These are phyloP conservation scores for Xylaria sp. DNA, from an alignment of 2,329 filamentous ascomycete genomes.

Conservation along the genomic window DNA sequence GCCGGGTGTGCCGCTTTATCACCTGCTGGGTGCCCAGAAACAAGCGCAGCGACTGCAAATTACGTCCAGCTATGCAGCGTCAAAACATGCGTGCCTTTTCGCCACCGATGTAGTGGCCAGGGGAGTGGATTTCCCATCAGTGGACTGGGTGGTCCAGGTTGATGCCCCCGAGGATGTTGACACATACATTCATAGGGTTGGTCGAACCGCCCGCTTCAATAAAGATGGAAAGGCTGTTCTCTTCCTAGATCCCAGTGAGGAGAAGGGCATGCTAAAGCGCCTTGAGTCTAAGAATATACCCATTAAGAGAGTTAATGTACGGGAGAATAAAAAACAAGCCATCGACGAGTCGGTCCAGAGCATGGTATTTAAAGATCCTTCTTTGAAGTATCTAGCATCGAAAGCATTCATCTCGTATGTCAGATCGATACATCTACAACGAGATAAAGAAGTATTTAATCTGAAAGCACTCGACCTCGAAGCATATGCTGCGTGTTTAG, in stretches of 20 bases:
- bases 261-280: constrained; percentile 85
- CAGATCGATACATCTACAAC: constrained; percentile 83
- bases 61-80: constrained; percentile 78
- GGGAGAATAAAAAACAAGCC: constrained; percentile 85
- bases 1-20: constrained; percentile 89
- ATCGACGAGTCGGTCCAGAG: constrained; percentile 87
- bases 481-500: constrained; percentile 82
- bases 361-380: constrained; percentile 93
- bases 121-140: constrained; percentile 92
- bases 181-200: constrained; percentile 81
- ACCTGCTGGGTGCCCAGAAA: constrained; percentile 77
- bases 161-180: constrained; percentile 96
- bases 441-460: constrained; percentile 86
- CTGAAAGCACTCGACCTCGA: constrained; percentile 83
- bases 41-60: constrained; percentile 88
- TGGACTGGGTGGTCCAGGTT: constrained; percentile 99
- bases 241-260: constrained; percentile 91
- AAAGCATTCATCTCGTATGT: constrained; percentile 95
- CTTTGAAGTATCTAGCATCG: constrained; percentile 92
- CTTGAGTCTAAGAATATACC: constrained; percentile 90
- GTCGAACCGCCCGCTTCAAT: constrained; percentile 63
- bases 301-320: constrained; percentile 83
- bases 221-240: constrained; percentile 85
- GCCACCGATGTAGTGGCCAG: constrained; percentile 94
- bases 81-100: constrained; percentile 87